Percentiles rank a stretch among this genome's conserved stretches.
These are phyloP conservation scores for Solanum gracilifrons DNA, from an alignment of 257 asterid species.

Conservation along the genomic window DNA sequence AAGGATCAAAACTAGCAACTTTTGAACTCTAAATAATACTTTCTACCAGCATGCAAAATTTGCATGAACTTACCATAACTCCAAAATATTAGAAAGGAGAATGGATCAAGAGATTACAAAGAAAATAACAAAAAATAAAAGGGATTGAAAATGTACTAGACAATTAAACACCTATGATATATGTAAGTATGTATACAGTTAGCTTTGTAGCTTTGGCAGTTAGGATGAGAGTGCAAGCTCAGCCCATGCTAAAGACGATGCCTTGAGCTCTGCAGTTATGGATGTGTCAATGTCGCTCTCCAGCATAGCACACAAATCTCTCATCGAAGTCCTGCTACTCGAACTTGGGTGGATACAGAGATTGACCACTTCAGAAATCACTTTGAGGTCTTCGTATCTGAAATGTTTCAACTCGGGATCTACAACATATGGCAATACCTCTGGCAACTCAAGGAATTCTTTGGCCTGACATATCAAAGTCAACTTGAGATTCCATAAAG, in stretches of 20 bases:
- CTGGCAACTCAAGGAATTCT: conserved; percentile 56
- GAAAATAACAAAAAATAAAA: not conserved
- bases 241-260: conserved; percentile 90
- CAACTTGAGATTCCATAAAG: not conserved
- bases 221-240: conserved; percentile 79
- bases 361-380: conserved; percentile 58
- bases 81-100: not conserved
- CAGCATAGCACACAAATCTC: conserved; percentile 47
- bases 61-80: conserved; percentile 15
- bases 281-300: conserved; percentile 68
- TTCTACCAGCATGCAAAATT: conserved; percentile 16
- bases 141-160: not conserved
- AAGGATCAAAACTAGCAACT: conserved; percentile 20
- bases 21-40: not conserved
- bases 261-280: conserved; percentile 55
- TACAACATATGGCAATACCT: conserved; percentile 43
- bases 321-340: conserved; percentile 47
- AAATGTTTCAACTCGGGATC: conserved; percentile 85
- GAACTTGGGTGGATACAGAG: conserved; percentile 47
- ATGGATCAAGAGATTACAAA: not conserved
- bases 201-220: conserved; percentile 14
- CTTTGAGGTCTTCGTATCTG: conserved; percentile 59
- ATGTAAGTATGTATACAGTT: conserved; percentile 21
- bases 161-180: conserved; percentile 7
- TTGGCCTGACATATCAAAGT: conserved; percentile 46